These are phyloP conservation scores for Rhizoclosmatium hyalinum DNA, from an alignment of 371 early-diverging fungal genomes.

Conservation along the genomic window DNA sequence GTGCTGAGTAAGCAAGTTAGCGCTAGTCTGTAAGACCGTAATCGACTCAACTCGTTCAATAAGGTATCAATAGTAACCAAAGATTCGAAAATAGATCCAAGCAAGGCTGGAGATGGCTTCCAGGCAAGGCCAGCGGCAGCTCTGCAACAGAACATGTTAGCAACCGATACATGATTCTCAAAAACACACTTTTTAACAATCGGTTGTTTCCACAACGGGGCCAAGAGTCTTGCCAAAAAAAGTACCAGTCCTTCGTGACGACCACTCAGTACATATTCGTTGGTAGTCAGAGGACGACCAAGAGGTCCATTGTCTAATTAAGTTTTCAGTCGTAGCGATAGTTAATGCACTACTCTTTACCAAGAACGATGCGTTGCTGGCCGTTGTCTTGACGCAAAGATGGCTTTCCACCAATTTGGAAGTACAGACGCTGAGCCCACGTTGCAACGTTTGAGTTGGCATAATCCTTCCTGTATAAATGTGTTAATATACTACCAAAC, in stretches of 20 bases:
- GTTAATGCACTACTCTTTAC: background rate
- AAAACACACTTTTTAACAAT: slow-evolving; percentile 49
- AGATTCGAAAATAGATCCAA: slow-evolving; percentile 56
- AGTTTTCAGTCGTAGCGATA: background rate
- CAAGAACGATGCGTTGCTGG: slow-evolving; percentile 18
- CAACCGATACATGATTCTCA: slow-evolving; percentile 19
- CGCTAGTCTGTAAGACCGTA: background rate
- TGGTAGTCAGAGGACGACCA: slow-evolving; percentile 57
- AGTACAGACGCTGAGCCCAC: slow-evolving; percentile 57
- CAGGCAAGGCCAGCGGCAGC: slow-evolving; percentile 34
- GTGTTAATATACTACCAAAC: background rate
- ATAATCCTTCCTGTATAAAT: slow-evolving; percentile 5
- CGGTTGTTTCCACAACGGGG: slow-evolving; percentile 74
- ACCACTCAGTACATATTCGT: slow-evolving; percentile 66
- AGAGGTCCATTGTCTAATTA: slow-evolving; percentile 40
- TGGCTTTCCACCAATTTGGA: slow-evolving; percentile 73
- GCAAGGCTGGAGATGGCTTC: slow-evolving; percentile 32
- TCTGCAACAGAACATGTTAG: background rate
- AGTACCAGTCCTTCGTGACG: slow-evolving; percentile 79
- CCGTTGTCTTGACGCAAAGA: slow-evolving; percentile 28
- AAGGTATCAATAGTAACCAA: slow-evolving; percentile 57
- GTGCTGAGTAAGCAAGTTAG: slow-evolving; percentile 16
- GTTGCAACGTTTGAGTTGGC: slow-evolving; percentile 21
- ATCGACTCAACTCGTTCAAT: slow-evolving; percentile 46
- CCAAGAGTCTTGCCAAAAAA: slow-evolving; percentile 73